phyloP scores from a whole-genome alignment of 2,329 filamentous ascomycete genomes.

The Aurifilum marmelostoma region DNA sequence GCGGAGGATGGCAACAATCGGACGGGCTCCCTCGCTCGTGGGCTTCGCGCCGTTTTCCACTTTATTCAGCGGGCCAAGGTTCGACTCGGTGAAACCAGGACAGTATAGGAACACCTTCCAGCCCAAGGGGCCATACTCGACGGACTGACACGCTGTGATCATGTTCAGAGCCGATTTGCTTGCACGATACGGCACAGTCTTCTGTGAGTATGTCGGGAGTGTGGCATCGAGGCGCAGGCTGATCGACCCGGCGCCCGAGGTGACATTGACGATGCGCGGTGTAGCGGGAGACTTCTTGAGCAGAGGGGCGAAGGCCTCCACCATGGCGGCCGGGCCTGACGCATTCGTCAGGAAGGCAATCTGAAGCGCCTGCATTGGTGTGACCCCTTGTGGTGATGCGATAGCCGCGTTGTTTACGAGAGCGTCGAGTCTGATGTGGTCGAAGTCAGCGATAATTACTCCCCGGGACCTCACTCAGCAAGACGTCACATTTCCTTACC shows the following conservation, averaged over 20 bases:
- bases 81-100: conserved; percentile 14
- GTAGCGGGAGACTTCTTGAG: conserved; percentile 5
- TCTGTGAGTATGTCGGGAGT: background rate
- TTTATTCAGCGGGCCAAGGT: background rate
- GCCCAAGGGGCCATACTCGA: conserved; percentile 11
- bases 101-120: conserved; percentile 16
- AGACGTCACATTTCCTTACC: background rate
- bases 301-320: conserved; percentile 12
- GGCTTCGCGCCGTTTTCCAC: conserved; percentile 10
- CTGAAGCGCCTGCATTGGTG: background rate
- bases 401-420: conserved; percentile 17
- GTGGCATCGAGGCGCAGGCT: background rate
- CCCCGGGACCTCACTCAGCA: no score
- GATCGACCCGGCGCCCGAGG: conserved; percentile 14
- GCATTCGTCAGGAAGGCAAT: background rate
- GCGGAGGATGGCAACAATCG: conserved; percentile 13
- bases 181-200: conserved; percentile 3
- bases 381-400: background rate
- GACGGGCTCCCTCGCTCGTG: background rate
- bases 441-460: background rate
- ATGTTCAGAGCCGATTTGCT: conserved; percentile 18
- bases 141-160: conserved; percentile 12
- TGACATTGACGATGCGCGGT: conserved; percentile 15
- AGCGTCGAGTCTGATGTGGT: conserved; percentile 8
- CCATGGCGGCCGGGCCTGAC: conserved; percentile 11